Evolutionary conservation across 2,329 filamentous ascomycete genomes (phyloP).

Genomic region (Cytospora piceae): DNA sequence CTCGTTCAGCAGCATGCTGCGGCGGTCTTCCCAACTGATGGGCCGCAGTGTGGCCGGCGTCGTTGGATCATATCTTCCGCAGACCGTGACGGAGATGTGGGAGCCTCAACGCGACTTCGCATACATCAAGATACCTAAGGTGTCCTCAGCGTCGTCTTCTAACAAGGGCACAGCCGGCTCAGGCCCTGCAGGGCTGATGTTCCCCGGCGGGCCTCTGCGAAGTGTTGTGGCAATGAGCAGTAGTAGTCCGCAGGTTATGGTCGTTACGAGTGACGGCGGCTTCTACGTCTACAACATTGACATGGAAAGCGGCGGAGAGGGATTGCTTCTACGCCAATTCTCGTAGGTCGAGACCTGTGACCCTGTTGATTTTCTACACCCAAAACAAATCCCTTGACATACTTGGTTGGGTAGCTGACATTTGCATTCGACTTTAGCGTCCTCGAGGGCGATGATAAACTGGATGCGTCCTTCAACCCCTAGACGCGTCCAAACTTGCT

Average conservation of each 20-base stretch:
- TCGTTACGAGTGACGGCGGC: slow-evolving; percentile 92
- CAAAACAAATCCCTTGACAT: neutral
- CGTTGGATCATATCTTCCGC: slow-evolving; percentile 88
- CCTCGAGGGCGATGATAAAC: slow-evolving; percentile 58
- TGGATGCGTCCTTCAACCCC: slow-evolving; percentile 48
- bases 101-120: slow-evolving; percentile 94
- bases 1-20: slow-evolving; percentile 85
- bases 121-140: slow-evolving; percentile 87
- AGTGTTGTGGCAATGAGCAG: slow-evolving; percentile 98
- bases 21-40: slow-evolving; percentile 94
- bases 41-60: slow-evolving; percentile 86
- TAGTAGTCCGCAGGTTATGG: slow-evolving; percentile 94
- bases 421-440: slow-evolving; percentile 36
- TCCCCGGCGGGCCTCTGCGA: slow-evolving; percentile 61
- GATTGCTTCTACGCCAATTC: slow-evolving; percentile 86
- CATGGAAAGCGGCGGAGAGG: slow-evolving; percentile 91
- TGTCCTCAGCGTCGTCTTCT: slow-evolving; percentile 39
- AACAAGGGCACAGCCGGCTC: slow-evolving; percentile 34
- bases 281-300: slow-evolving; percentile 97
- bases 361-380: neutral
- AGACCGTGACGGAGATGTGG: slow-evolving; percentile 97
- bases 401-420: neutral
- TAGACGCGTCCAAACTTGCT: slow-evolving; percentile 1
- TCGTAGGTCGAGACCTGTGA: slow-evolving; percentile 66
- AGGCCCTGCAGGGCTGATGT: slow-evolving; percentile 29